Conservation (phyloP, 2,329 filamentous ascomycete genomes). For the Fonsecaea monophora region DNA sequence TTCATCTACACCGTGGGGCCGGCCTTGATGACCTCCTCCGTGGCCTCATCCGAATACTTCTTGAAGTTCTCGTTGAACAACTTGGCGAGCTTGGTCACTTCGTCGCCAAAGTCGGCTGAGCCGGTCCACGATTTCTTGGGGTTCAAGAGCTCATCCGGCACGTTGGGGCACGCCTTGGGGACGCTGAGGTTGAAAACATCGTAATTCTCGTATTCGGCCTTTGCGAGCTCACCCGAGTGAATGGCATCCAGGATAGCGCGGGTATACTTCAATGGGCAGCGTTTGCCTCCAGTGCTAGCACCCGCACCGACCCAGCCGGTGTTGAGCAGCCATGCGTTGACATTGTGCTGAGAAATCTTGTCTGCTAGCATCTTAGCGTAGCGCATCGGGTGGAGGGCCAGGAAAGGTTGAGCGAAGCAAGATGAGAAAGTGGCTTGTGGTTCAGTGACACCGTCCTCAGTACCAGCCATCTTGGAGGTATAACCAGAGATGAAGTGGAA, state of each 20-base stretch:
- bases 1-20: conserved; percentile 47
- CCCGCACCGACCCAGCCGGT: conserved; percentile 96
- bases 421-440: conserved; percentile 98
- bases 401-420: conserved; percentile 99
- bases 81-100: conserved; percentile 86
- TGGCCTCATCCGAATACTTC: conserved; percentile 88
- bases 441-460: conserved; percentile 94
- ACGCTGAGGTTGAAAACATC: conserved; percentile 96
- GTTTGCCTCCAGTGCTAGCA: conserved; percentile 88
- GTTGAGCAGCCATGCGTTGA: conserved; percentile 98
- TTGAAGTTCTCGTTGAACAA: conserved; percentile 98
- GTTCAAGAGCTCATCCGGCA: conserved; percentile 92
- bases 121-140: conserved; percentile 91
- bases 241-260: conserved; percentile 98
- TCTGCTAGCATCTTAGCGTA: conserved; percentile 98
- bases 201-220: conserved; percentile 92
- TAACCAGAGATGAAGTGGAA: conserved; percentile 99
- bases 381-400: conserved; percentile 98
- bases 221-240: conserved; percentile 93
- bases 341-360: conserved; percentile 94
- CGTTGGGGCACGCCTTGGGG: conserved; percentile 87
- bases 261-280: conserved; percentile 98
- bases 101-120: conserved; percentile 78
- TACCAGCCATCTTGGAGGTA: conserved; percentile 99
- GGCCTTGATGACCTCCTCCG: conserved; percentile 73